These are phyloP conservation scores for Avena atlantica DNA, from an alignment of 176 grass and related monocot genomes.

Conservation along the genomic window DNA sequence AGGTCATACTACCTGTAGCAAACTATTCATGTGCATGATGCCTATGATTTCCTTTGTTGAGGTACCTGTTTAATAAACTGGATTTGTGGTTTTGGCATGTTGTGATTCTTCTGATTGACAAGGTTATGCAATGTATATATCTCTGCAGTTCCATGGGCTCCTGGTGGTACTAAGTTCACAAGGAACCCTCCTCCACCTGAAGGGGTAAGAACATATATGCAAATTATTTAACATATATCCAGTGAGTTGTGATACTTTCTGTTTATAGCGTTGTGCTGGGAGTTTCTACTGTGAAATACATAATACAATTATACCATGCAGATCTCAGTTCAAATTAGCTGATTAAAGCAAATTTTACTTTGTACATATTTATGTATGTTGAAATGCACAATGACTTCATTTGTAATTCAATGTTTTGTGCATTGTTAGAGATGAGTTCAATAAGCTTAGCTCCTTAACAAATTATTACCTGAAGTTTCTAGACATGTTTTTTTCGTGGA, in stretches of 20 bases:
- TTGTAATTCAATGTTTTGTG: neutral
- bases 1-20: neutral
- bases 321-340: neutral
- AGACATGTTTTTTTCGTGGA: neutral
- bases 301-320: neutral
- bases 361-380: neutral
- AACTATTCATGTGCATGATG: neutral
- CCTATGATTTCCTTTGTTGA: slow-evolving; percentile 11
- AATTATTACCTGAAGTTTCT: slow-evolving; percentile 16
- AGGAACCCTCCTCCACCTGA: slow-evolving; percentile 92
- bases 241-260: neutral
- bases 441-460: neutral
- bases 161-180: slow-evolving; percentile 84
- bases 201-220: slow-evolving; percentile 71
- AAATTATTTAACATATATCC: neutral
- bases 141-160: slow-evolving; percentile 92
- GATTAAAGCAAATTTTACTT: neutral
- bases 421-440: slow-evolving; percentile 7
- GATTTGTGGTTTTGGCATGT: neutral
- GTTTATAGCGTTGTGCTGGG: neutral
- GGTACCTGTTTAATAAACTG: neutral
- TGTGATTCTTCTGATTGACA: neutral
- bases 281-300: slow-evolving; percentile 3
- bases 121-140: slow-evolving; percentile 7
- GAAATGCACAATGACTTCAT: neutral